These are phyloP conservation scores for Zangia roseola DNA, from an alignment of 768 basidiomycete genomes.

Conservation along the genomic window DNA sequence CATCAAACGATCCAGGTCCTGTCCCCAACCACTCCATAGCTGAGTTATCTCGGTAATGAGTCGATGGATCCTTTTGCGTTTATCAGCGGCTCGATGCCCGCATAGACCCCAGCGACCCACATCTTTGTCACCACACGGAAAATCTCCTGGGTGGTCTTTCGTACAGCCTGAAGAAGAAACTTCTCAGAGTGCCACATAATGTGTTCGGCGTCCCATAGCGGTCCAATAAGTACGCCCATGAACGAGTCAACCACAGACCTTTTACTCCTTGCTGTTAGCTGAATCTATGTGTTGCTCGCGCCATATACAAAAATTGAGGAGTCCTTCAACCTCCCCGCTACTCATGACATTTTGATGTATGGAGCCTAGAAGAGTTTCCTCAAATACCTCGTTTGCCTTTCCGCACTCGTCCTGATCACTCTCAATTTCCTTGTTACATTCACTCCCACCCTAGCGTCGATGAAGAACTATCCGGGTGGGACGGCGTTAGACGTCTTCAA, in stretches of 20 bases:
- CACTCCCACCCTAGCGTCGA: constrained; percentile 57
- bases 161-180: constrained; percentile 25
- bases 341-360: constrained; percentile 82
- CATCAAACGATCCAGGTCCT: constrained; percentile 38
- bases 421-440: constrained; percentile 54
- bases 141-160: constrained; percentile 42
- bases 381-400: constrained; percentile 45
- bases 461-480: constrained; percentile 89
- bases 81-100: constrained; percentile 13
- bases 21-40: constrained; percentile 33
- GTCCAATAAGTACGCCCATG: constrained; percentile 9
- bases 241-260: constrained; percentile 43
- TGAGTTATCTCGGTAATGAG: neutral
- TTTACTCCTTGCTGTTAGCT: constrained; percentile 49
- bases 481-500: constrained; percentile 67
- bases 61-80: constrained; percentile 1
- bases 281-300: constrained; percentile 69
- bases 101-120: constrained; percentile 42
- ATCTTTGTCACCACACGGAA: constrained; percentile 45
- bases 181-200: constrained; percentile 29
- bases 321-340: constrained; percentile 91
- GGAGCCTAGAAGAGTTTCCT: constrained; percentile 58
- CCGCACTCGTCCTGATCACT: constrained; percentile 45
- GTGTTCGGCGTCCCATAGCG: no score
- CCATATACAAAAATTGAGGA: constrained; percentile 98